These are phyloP conservation scores for Flaveria sonorensis DNA, from an alignment of 129 eudicot species.

Conservation along the genomic window DNA sequence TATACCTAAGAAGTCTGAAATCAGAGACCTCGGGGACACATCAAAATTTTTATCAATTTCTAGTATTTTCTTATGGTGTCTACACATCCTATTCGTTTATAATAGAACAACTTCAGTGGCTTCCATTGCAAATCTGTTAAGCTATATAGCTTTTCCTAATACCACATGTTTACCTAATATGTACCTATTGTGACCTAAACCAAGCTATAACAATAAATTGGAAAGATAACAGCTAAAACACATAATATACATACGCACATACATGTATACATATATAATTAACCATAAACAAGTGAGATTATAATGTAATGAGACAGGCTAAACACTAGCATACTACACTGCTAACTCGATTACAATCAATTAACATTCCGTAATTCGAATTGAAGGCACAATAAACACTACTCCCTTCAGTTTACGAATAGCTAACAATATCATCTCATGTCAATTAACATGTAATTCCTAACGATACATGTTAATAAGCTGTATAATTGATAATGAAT, in stretches of 20 bases:
- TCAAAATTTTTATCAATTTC: constrained; percentile 10
- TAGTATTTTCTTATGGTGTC: not conserved
- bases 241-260: too few relatives aligned
- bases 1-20: not conserved
- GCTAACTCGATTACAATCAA: constrained; percentile 4
- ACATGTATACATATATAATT: too few relatives aligned
- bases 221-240: too few relatives aligned
- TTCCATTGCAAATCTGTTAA: constrained; percentile 20
- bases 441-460: constrained; percentile 9
- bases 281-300: too few relatives aligned
- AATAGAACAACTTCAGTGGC: too few relatives aligned
- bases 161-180: constrained; percentile 5
- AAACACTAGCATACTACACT: not conserved
- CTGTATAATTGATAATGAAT: not conserved
- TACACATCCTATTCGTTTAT: too few relatives aligned
- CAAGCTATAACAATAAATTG: constrained; percentile 11
- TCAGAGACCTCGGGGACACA: not conserved
- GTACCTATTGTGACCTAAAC: constrained; percentile 10
- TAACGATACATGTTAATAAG: not conserved
- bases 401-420: constrained; percentile 28
- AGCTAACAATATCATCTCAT: constrained; percentile 27
- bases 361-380: not conserved
- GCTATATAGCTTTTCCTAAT: constrained; percentile 2
- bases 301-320: not conserved
- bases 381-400: constrained; percentile 1